Percentiles rank a stretch among this genome's conserved stretches.
phyloP scores from a whole-genome alignment of 2,329 filamentous ascomycete species.

The Sporothrix humicola region DNA sequence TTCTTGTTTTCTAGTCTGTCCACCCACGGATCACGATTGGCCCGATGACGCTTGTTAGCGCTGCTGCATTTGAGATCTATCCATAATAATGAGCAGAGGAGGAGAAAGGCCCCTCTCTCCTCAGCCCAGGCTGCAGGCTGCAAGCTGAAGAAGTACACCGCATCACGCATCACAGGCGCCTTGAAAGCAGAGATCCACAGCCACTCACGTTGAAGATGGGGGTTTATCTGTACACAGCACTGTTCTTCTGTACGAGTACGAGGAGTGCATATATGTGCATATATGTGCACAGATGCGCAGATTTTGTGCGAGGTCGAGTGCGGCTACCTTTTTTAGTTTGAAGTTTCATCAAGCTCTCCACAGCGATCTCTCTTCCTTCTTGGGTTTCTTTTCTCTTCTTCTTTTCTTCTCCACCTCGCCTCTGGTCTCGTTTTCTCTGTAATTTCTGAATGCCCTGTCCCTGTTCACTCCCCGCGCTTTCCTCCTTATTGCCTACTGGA shows the following conservation, averaged over 20 bases:
- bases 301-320: too few relatives aligned
- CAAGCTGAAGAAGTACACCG: too few relatives aligned
- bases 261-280: too few relatives aligned
- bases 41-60: slow-evolving; percentile 25
- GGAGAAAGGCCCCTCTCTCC: background rate
- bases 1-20: background rate
- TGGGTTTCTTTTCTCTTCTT: background rate
- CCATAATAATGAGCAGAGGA: too few relatives aligned
- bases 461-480: slow-evolving; percentile 27
- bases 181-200: too few relatives aligned
- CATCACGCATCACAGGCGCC: too few relatives aligned
- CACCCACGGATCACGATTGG: slow-evolving; percentile 25
- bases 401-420: background rate
- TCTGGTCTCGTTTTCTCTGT: background rate
- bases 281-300: too few relatives aligned
- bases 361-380: background rate
- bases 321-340: too few relatives aligned
- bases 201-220: too few relatives aligned
- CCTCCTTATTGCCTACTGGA: background rate
- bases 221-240: too few relatives aligned
- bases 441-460: slow-evolving; percentile 11
- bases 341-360: background rate
- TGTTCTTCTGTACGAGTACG: too few relatives aligned
- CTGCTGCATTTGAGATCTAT: slow-evolving; percentile 28
- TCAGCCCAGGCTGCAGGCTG: too few relatives aligned